Evolutionary conservation across 805 yeast genomes (phyloP), one percentile per base, ranked within the genome.

Genomic region (Cyberlindnera samutprakarnensis): DNA sequence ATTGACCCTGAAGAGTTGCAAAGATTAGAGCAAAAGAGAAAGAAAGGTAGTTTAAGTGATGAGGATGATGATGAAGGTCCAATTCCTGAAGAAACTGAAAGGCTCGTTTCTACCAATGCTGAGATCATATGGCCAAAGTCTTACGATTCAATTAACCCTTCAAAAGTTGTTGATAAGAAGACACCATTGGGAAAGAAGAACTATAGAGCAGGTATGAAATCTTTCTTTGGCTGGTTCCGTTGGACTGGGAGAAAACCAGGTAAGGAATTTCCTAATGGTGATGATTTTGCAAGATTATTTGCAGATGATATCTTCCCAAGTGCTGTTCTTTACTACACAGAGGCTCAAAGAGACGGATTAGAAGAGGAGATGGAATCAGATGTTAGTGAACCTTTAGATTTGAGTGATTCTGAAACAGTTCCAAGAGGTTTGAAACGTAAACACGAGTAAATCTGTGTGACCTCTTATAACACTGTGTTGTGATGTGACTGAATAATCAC

Each of bases 171-270:
- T 30, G 57, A 61, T 25, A 60, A 64, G 24, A 62, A 65, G 19
- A 59, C 74, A 27, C 44, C 63, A n/a, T 72, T 67, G 14, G 77
- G 75, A 26, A 78, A 78, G 54, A 75, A 68, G 45, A 61, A 63
- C 35, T 80, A 80, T 49, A 59, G 88, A 36, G 49, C 64, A 14
- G 88, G 88, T 5, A 79, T 79, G 86, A 78, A 78, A 49, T 76
- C 90, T 11, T 80, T 90, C 48, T 88, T 90, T 56, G 79, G 86
- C 6, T 88, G 88, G 78, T 88, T 87, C 51, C 62, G 64, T 29
- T 87, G 94, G 88, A 80, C 92, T 1, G 95, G 94, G 1, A 53
- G 59, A 22, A 78, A 77, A 41, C 80, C 85, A 2, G 82, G 85
- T 2, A 83, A 75, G 56, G 92, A 77, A 51, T 84, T 76, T 50